Percentiles rank a stretch among this genome's conserved stretches.
These are phyloP conservation scores for Fusarium transvaalense DNA, from an alignment of 2,329 filamentous ascomycete genomes.

Conservation along the genomic window DNA sequence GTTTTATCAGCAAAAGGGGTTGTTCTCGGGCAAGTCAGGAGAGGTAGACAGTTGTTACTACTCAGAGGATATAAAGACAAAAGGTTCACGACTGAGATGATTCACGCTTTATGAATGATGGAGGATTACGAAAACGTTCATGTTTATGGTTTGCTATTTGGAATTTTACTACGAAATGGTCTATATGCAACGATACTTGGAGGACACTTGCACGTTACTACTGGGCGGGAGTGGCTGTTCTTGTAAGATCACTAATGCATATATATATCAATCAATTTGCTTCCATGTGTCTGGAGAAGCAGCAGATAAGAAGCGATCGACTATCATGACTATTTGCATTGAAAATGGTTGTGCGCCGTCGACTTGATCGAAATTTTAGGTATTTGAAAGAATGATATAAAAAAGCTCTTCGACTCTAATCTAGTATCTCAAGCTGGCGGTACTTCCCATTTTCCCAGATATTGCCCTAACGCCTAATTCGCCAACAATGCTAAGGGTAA, in stretches of 20 bases:
- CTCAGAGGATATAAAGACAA: constrained; percentile 25
- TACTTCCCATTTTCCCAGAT: constrained; percentile 27
- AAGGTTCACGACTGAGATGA: constrained; percentile 47
- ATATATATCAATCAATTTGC: constrained; percentile 22
- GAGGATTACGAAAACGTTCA: constrained; percentile 29
- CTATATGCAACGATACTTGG: constrained; percentile 27
- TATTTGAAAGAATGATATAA: constrained; percentile 2
- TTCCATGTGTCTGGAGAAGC: constrained; percentile 22
- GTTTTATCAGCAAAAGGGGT: constrained; percentile 1
- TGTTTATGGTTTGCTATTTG: constrained; percentile 35
- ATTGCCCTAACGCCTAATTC: constrained; percentile 52
- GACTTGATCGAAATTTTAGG: neutral
- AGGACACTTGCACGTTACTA: constrained; percentile 34
- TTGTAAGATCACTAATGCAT: constrained; percentile 38
- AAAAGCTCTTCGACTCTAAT: constrained; percentile 9
- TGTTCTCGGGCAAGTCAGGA: constrained; percentile 4
- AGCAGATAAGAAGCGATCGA: constrained; percentile 9
- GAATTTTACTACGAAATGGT: constrained; percentile 34
- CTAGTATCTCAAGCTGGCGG: constrained; percentile 12
- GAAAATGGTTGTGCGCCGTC: neutral
- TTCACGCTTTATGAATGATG: constrained; percentile 45
- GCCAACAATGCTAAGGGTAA: constrained; percentile 46
- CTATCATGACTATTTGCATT: neutral
- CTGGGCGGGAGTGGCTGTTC: constrained; percentile 21
- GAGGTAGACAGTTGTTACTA: constrained; percentile 2